Conservation (phyloP, 2,329 filamentous ascomycete species). For the Colletotrichum tamarilloi region DNA sequence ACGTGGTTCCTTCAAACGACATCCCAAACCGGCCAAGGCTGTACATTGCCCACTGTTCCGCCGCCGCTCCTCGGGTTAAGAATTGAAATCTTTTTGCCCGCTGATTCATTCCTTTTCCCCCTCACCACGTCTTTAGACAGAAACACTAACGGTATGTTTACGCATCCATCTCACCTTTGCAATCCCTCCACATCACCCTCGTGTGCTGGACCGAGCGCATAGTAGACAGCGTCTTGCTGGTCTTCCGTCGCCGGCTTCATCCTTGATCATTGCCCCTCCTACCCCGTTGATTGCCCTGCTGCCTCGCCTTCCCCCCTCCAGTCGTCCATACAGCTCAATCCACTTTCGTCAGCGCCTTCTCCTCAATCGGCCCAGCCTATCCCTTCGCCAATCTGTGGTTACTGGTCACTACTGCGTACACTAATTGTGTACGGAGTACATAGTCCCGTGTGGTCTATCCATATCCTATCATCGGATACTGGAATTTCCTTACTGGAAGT, state of each 20-base stretch:
- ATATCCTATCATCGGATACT: background rate
- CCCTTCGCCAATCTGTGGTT: slow-evolving; percentile 6
- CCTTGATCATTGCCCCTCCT: slow-evolving; percentile 27
- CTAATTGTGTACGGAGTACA: too few species aligned
- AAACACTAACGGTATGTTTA: background rate
- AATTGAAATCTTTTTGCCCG: background rate
- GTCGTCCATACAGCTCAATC: slow-evolving; percentile 19
- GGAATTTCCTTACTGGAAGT: background rate
- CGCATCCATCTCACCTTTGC: background rate
- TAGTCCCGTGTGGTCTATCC: background rate
- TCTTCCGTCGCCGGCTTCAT: slow-evolving; percentile 23
- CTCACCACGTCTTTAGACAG: background rate
- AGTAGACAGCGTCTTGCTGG: slow-evolving; percentile 26
- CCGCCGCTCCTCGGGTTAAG: background rate
- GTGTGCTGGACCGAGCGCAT: slow-evolving; percentile 31
- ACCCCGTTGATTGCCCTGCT: slow-evolving; percentile 29
- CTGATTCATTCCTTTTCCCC: background rate
- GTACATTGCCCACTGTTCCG: background rate
- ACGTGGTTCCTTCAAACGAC: too few species aligned
- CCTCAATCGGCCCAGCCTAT: slow-evolving; percentile 11
- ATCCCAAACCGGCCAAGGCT: too few species aligned
- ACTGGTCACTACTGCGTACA: too few species aligned
- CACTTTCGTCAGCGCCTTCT: slow-evolving; percentile 12
- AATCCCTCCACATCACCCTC: background rate
- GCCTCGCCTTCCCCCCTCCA: slow-evolving; percentile 22